Percentiles rank a stretch among this genome's conserved stretches.
These are phyloP conservation scores for Cercophora newfieldiana DNA, from an alignment of 495 filamentous ascomycete genomes.

Conservation along the genomic window DNA sequence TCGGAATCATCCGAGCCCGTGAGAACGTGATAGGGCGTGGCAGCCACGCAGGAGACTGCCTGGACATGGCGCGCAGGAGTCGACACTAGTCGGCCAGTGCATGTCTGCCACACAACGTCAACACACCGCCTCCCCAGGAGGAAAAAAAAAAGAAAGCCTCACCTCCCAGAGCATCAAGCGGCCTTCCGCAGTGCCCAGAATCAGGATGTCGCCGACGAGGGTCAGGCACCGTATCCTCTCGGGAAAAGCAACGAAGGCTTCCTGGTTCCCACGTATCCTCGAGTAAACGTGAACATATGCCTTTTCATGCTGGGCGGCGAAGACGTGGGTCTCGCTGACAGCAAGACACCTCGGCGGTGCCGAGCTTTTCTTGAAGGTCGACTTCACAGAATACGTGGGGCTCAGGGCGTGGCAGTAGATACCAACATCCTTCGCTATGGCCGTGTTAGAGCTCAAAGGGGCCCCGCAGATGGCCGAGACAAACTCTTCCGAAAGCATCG, in stretches of 20 bases:
- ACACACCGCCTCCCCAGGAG: not conserved
- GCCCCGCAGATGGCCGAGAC: slow-evolving; percentile 70
- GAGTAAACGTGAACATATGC: slow-evolving; percentile 90
- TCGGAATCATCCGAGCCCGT: slow-evolving; percentile 88
- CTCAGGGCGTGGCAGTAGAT: slow-evolving; percentile 84
- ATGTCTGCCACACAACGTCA: slow-evolving; percentile 52
- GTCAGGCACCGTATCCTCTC: slow-evolving; percentile 77
- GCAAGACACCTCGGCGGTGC: slow-evolving; percentile 75
- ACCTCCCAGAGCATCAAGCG: slow-evolving; percentile 94
- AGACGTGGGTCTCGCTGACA: slow-evolving; percentile 79
- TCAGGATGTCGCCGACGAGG: slow-evolving; percentile 64
- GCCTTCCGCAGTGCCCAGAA: slow-evolving; percentile 84
- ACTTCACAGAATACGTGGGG: slow-evolving; percentile 66
- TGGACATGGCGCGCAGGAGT: slow-evolving; percentile 89
- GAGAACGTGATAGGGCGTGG: slow-evolving; percentile 74
- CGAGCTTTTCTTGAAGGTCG: slow-evolving; percentile 90
- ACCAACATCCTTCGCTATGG: slow-evolving; percentile 71
- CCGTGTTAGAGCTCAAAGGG: slow-evolving; percentile 62
- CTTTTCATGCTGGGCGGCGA: slow-evolving; percentile 86
- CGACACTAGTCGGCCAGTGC: slow-evolving; percentile 81
- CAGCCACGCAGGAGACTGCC: slow-evolving; percentile 72
- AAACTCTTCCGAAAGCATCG: slow-evolving; percentile 81
- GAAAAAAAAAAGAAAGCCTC: slow-evolving; percentile 11
- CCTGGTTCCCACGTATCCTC: slow-evolving; percentile 77
- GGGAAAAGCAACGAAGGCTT: slow-evolving; percentile 80